Evolutionary conservation across 192 early-diverging fungal genomes (phyloP), one percentile per base, ranked within the genome.

Genomic region (Entomortierella parvispora): DNA sequence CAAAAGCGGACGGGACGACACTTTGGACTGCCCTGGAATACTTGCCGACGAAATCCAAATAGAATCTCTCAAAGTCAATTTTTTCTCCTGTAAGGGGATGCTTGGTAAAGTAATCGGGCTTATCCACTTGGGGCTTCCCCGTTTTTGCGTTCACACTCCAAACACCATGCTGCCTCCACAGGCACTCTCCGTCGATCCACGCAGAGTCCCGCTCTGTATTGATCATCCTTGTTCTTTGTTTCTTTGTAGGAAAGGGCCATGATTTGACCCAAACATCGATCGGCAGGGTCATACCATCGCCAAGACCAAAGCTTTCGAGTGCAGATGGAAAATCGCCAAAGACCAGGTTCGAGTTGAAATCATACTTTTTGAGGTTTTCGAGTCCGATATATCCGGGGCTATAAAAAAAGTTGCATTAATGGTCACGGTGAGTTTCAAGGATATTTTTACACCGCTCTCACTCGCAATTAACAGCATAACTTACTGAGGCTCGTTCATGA

Each of bases 101-200:
- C 17, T 71, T 85, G 20, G 86, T 78, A 81, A 95, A 95, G 55
- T 95, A 94, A 52, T 91, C 82, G 2, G 84, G 71, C 22, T 82
- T 64, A 1, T 89, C 59, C 3, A 91, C 53, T 9, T 69, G 79
- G 0, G 91, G 88, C 37, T 80, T 53, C 15, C 81, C 75, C 3
- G 87, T 85, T 28, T 67, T 72, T 10, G 64, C 43, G 58, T 88
- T 81, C 14, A 92, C 25, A 17, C 70, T 84, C 92, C 92, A 95
- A 0, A 95, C 90, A 29, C 93, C 92, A 69, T 94, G 89, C 31
- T 88, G 54, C 47, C 83, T 88, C 93, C 94, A 95, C 31, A 94
- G 68, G 77, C 93, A 95, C 17, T 82, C 67, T 4, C 85, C 87
- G 1, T 85, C 76, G 2, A 89, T 49, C 92, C 92, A 93, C 0